phyloP scores from a whole-genome alignment of 139 green algal species.

The Tetradesmus obliquus region DNA sequence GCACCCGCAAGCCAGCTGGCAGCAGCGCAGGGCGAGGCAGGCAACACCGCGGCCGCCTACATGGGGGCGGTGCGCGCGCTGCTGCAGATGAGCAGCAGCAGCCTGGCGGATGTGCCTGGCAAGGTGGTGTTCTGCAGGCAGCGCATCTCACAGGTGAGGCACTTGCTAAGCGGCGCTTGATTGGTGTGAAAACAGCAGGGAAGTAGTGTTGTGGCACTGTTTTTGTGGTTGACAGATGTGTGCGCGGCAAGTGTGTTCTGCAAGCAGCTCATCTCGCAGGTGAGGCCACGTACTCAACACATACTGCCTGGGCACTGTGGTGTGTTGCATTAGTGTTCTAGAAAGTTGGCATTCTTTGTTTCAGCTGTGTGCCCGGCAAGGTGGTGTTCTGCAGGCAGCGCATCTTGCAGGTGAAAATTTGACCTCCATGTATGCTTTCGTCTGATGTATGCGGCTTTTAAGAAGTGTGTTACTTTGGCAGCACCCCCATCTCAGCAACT shows the following conservation, averaged over 20 bases:
- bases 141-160: slow-evolving; percentile 48
- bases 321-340: too few species aligned
- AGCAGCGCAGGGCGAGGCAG: background rate
- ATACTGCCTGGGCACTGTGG: too few species aligned
- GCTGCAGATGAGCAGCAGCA: slow-evolving; percentile 48
- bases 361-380: slow-evolving; percentile 54
- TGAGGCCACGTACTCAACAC: too few species aligned
- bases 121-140: slow-evolving; percentile 55
- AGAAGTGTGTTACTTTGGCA: too few species aligned
- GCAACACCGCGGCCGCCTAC: slow-evolving; percentile 34
- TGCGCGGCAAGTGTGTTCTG: background rate
- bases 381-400: slow-evolving; percentile 46
- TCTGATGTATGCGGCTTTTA: too few species aligned
- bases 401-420: slow-evolving; percentile 35
- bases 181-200: too few species aligned
- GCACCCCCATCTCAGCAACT: too few species aligned
- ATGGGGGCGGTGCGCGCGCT: slow-evolving; percentile 42
- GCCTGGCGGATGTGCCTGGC: slow-evolving; percentile 50
- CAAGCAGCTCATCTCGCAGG: slow-evolving; percentile 48
- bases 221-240: too few species aligned
- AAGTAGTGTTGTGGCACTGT: too few species aligned
- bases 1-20: slow-evolving; percentile 14
- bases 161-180: too few species aligned
- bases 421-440: too few species aligned
- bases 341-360: too few species aligned